Evolutionary conservation across 2,329 filamentous ascomycete genomes (phyloP), one percentile per base, ranked within the genome.

Genomic region (Elsinoe arachidis): DNA sequence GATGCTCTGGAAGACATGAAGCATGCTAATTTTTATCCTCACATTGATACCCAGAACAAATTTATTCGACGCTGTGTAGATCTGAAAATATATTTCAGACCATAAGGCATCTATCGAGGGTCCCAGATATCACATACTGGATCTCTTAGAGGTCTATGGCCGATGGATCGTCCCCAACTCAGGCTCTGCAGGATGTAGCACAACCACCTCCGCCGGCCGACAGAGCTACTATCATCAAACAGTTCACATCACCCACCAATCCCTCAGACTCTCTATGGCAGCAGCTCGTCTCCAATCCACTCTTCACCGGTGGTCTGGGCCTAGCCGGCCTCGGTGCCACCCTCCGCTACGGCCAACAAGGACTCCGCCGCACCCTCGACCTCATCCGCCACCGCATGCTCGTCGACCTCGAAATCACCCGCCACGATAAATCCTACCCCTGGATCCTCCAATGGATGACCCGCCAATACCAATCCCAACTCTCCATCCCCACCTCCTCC

Each of bases 361-460:
- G 88, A 34, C 71, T 87, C 59, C 81, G 91, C 60, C 78, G 84
- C 65, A 84, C 84, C 56, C 84, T 86, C n/a, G 80, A 81, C 43
- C 78, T 95, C 58, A 74, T 96, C 59, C 87, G 89, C 52, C 85
- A 87, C 55, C 88, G 92, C 51, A 83, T 99, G 74, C 84, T 99
- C 30, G 89, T 97, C 65, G 90, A 96, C 66, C 84, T 99, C 66
- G 93, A 99, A 73, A 96, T 99, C 72, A 92, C 88, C 71, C 88
- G 90, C 68, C 88, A 92, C 66, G 93, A 99, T 73, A 84, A 90
- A 44, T 91, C 92, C 1, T 99, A 97, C 70, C 85, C 85, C 39
- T 97, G 91, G 92, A 84, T 99, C 41, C 79, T 99, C 9, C 86
- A 91, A 62, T 99, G 93, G 91, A 87, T 99, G 70, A 91, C 90